Evolutionary conservation across 768 basidiomycete genomes (phyloP).

Genomic region (Vararia minispora): DNA sequence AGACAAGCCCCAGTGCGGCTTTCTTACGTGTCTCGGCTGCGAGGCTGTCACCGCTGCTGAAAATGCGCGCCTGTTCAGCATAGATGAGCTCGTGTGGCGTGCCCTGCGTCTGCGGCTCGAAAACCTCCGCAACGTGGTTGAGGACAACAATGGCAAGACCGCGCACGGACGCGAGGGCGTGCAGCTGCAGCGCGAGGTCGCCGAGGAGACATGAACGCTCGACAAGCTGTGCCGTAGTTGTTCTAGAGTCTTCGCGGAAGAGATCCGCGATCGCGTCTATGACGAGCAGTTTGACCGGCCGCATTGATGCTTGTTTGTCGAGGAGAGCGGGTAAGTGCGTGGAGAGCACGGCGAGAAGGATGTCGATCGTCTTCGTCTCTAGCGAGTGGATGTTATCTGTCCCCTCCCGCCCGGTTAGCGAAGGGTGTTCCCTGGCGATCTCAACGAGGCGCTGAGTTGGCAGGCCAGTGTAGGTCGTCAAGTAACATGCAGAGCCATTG

Average conservation of each 20-base stretch:
- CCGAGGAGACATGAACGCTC: slow-evolving; percentile 65
- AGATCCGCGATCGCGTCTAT: slow-evolving; percentile 86
- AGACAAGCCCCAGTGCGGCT: slow-evolving; percentile 77
- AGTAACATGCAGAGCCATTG: slow-evolving; percentile 60
- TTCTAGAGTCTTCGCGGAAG: slow-evolving; percentile 55
- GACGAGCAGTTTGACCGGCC: slow-evolving; percentile 68
- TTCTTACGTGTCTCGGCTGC: slow-evolving; percentile 59
- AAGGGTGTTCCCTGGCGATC: slow-evolving; percentile 42
- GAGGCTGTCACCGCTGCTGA: slow-evolving; percentile 50
- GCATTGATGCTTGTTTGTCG: slow-evolving; percentile 21
- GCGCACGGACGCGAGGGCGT: slow-evolving; percentile 52
- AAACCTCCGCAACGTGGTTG: slow-evolving; percentile 84
- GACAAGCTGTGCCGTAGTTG: slow-evolving; percentile 48
- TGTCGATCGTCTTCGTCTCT: slow-evolving; percentile 39
- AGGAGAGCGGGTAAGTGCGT: slow-evolving; percentile 44
- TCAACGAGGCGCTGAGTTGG: slow-evolving; percentile 60
- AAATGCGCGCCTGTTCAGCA: slow-evolving; percentile 65
- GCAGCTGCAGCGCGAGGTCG: slow-evolving; percentile 58
- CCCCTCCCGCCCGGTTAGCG: slow-evolving; percentile 27
- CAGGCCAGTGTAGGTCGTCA: slow-evolving; percentile 62
- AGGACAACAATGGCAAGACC: slow-evolving; percentile 70
- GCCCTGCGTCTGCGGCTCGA: slow-evolving; percentile 25
- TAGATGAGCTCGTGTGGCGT: slow-evolving; percentile 41
- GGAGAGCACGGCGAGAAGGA: slow-evolving; percentile 44
- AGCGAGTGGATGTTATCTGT: slow-evolving; percentile 55